Base-by-base conservation (phyloP, 495 filamentous ascomycete species). In the Penicillium macrosclerotiorum region DNA sequence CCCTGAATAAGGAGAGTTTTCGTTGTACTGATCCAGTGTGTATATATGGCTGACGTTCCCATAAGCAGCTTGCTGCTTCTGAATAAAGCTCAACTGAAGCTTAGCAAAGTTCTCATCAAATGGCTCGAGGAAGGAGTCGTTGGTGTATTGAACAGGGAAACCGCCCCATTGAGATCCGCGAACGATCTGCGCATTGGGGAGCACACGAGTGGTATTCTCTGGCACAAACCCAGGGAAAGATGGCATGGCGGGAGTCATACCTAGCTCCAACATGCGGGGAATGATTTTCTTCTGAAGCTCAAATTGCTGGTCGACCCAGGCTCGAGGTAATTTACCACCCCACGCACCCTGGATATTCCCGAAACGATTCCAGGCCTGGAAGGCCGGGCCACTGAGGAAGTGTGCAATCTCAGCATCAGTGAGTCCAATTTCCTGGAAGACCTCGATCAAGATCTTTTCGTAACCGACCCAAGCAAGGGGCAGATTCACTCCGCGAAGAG, bases 321-420 rank as follows among this genome's bases (percentile, higher is more conserved):
- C 42, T 23, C 52, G 46, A 1, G 74, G 74, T n/a, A 76, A 41
- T 12, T 63, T 54, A 12, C 71, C 73, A 17, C 59, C 59, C 72
- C 71, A 76, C 4, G 67, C 73, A 1, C 75, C 75, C 52, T 79
- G 75, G 27, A 78, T 78, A 35, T 80, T 80, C 4, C 75, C 77
- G 42, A 80, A 74, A 7, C 72, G 69, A 33, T 80, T 78, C 77
- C 77, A 80, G n/a, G 75, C 67, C 42, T 75, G 68, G 36, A 80
- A 80, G 0, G 75, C 74, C 2, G 75, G 75, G 0, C 77, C 75
- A 42, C 67, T 74, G 9, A 80, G 42, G 46, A 71, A 79, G 3
- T 63, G 53, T 0, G 58, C 37, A 30, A 78, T 75, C 27, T 79
- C 69, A 14, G 55, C 42, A 13, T 76, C 62, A 6, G 63, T 70